Percentiles rank a stretch among this genome's conserved stretches.
These are phyloP conservation scores for Ogataea pilisensis DNA, from an alignment of 805 yeast genomes.

Conservation along the genomic window DNA sequence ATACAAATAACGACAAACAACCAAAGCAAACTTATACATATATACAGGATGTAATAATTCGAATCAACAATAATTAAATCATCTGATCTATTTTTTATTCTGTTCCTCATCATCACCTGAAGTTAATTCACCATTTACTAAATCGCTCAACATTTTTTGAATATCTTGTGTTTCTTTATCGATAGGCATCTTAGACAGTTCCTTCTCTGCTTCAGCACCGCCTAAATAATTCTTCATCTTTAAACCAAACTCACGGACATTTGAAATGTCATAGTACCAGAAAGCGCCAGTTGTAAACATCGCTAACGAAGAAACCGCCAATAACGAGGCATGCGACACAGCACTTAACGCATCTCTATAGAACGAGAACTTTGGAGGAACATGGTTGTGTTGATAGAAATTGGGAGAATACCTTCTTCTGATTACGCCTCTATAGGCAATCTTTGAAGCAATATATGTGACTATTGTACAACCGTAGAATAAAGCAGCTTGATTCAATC, in stretches of 20 bases:
- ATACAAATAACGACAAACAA: too few relatives aligned
- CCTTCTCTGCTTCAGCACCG: constrained; percentile 56
- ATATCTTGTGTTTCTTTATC: constrained; percentile 59
- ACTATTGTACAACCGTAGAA: constrained; percentile 71
- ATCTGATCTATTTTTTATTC: neutral
- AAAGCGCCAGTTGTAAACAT: constrained; percentile 72
- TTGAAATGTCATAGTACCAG: constrained; percentile 75
- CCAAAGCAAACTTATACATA: neutral
- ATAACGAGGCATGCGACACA: constrained; percentile 71
- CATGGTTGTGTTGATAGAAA: constrained; percentile 78
- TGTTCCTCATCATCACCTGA: constrained; percentile 7
- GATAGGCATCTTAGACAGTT: constrained; percentile 40
- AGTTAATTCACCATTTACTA: constrained; percentile 12
- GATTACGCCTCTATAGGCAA: constrained; percentile 71
- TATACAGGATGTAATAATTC: neutral
- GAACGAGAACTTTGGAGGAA: constrained; percentile 78
- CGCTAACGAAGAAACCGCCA: constrained; percentile 68
- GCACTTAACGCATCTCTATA: constrained; percentile 84
- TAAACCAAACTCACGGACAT: constrained; percentile 65
- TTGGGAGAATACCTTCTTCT: constrained; percentile 71
- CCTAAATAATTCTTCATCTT: constrained; percentile 63
- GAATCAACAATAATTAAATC: neutral
- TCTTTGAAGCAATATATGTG: constrained; percentile 66
- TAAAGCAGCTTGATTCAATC: constrained; percentile 66
- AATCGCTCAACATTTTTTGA: constrained; percentile 38